Conservation (phyloP, 352 stramenopile genomes). For the Phytophthora tentaculata region DNA sequence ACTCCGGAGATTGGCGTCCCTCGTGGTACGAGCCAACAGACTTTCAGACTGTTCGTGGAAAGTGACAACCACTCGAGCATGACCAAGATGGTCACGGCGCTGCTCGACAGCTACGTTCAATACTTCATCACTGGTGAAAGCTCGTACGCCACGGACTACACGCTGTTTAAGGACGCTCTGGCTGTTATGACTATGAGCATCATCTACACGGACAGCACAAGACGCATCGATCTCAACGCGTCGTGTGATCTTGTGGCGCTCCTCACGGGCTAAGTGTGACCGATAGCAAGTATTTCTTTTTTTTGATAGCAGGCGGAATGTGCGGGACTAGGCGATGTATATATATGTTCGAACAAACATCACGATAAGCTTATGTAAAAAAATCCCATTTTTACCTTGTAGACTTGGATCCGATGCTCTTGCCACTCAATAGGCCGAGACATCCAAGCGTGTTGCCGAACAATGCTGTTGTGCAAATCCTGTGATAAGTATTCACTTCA, state of each 20-base stretch:
- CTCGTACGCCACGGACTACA: slow-evolving; percentile 43
- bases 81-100: slow-evolving; percentile 48
- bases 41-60: slow-evolving; percentile 38
- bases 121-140: slow-evolving; percentile 63
- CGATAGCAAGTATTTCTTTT: slow-evolving; percentile 9
- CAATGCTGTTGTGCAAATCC: background rate
- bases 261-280: slow-evolving; percentile 17
- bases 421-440: too few species aligned
- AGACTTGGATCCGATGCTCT: too few species aligned
- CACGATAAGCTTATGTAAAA: slow-evolving; percentile 29
- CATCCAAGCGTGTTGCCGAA: too few species aligned
- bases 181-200: slow-evolving; percentile 60
- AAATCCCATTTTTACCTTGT: background rate
- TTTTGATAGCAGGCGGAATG: slow-evolving; percentile 29
- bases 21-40: slow-evolving; percentile 46
- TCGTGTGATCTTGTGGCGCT: slow-evolving; percentile 39
- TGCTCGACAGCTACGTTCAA: slow-evolving; percentile 48
- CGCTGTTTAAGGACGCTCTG: slow-evolving; percentile 50
- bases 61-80: slow-evolving; percentile 33
- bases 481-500: too few species aligned
- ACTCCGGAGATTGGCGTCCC: slow-evolving; percentile 49
- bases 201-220: slow-evolving; percentile 53
- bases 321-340: slow-evolving; percentile 15
- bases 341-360: slow-evolving; percentile 11
- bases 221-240: slow-evolving; percentile 39